A percentile compares a stretch with the other conserved stretches of the same genome.
Evolutionary conservation across 2,329 filamentous ascomycete genomes (phyloP).

Genomic region (Bipolaris zeicola): DNA sequence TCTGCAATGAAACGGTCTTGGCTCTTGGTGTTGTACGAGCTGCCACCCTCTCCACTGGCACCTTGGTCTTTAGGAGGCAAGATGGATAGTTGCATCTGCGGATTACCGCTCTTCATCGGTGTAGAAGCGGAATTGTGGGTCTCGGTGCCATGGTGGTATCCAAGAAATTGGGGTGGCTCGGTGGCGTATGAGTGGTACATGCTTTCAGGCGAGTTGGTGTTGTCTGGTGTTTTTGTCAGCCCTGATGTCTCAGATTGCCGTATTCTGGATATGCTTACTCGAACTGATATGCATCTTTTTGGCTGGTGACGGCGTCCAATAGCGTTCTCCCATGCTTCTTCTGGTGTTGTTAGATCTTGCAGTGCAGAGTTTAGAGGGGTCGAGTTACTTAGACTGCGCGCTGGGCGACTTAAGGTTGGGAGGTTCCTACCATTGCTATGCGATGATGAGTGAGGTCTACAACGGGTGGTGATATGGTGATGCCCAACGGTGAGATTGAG

Average conservation of each 20-base stretch:
- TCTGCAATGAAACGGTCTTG: not conserved
- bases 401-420: not conserved
- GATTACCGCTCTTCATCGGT: not conserved
- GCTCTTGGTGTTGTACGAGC: not conserved
- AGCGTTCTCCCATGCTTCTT: not conserved
- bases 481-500: conserved; percentile 1
- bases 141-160: not conserved
- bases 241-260: rapidly evolving
- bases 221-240: conserved; percentile 1
- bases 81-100: not conserved
- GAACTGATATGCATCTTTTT: not conserved
- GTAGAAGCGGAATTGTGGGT: not conserved
- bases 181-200: not conserved
- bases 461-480: not conserved
- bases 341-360: not conserved
- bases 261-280: conserved; percentile 3
- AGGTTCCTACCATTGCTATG: not conserved
- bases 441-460: not conserved
- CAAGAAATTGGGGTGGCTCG: not conserved
- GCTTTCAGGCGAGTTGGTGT: conserved; percentile 4
- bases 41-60: too few relatives aligned
- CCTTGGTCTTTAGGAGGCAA: not conserved
- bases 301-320: conserved; percentile 19
- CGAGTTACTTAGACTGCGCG: not conserved
- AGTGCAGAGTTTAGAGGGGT: not conserved